Conservation (phyloP, 768 basidiomycete genomes). For the Suillus sp. region DNA sequence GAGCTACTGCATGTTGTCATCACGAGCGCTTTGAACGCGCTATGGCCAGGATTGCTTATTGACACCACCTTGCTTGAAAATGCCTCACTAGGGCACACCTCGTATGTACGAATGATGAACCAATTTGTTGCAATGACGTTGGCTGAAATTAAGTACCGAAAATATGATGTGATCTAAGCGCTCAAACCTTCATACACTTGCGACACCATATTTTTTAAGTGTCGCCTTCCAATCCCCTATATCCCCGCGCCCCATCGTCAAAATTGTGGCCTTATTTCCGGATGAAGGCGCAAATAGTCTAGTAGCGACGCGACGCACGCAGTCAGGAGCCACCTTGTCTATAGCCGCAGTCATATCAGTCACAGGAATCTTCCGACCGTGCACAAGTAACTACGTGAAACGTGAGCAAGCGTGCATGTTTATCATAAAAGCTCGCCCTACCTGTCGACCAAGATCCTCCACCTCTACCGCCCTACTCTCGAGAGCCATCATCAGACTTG, state of each 20-base stretch:
- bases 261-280: slow-evolving; percentile 71
- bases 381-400: slow-evolving; percentile 69
- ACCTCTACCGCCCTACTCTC: slow-evolving; percentile 86
- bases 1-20: background rate
- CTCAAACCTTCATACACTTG: slow-evolving; percentile 24
- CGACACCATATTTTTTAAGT: slow-evolving; percentile 73
- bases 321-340: slow-evolving; percentile 69
- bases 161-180: background rate
- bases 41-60: background rate
- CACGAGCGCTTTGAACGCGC: background rate
- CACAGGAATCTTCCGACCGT: slow-evolving; percentile 83
- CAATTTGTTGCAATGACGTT: background rate
- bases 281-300: slow-evolving; percentile 71
- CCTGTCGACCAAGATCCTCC: slow-evolving; percentile 91
- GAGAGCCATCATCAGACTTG: slow-evolving; percentile 90
- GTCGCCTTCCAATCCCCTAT: slow-evolving; percentile 64
- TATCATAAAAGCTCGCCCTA: slow-evolving; percentile 27
- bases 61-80: background rate
- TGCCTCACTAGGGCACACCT: background rate
- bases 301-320: slow-evolving; percentile 74
- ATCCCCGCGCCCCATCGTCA: slow-evolving; percentile 83
- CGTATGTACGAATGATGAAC: background rate
- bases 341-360: slow-evolving; percentile 90
- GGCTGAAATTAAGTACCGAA: background rate
- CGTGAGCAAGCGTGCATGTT: slow-evolving; percentile 7